phyloP scores from a whole-genome alignment of 108 stramenopile genomes.

The Skeletonema costatum region DNA sequence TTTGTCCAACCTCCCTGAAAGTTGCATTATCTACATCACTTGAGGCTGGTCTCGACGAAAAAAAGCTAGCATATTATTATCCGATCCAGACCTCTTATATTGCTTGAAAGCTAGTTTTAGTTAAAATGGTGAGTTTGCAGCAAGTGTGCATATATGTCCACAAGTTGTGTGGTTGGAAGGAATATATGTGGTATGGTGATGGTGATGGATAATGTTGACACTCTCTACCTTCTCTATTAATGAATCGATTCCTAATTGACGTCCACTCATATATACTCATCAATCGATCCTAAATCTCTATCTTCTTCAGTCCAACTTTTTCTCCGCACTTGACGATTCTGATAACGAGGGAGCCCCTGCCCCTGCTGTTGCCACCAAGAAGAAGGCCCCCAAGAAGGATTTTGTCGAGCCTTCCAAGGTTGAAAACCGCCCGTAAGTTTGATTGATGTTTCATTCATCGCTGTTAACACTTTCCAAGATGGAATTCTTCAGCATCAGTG shows the following conservation, averaged over 20 bases:
- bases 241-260: neutral
- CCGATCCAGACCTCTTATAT: neutral
- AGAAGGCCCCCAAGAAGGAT: constrained; percentile 55
- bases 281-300: neutral
- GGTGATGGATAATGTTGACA: neutral
- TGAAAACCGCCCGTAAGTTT: constrained; percentile 51
- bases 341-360: constrained; percentile 67
- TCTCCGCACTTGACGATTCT: constrained; percentile 88
- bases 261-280: neutral
- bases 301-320: constrained; percentile 67
- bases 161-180: neutral
- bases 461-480: neutral
- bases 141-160: neutral
- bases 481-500: neutral
- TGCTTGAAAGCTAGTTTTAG: neutral
- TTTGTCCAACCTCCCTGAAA: neutral
- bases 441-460: neutral
- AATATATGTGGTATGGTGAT: neutral
- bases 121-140: neutral
- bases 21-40: constrained; percentile 3
- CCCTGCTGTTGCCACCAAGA: constrained; percentile 47
- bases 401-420: constrained; percentile 66
- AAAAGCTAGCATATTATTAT: constrained; percentile 1
- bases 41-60: constrained; percentile 4
- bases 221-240: neutral